Evolutionary conservation across 768 basidiomycete genomes (phyloP), one percentile per base, ranked within the genome.

Genomic region (Boletus pseudopeckii): DNA sequence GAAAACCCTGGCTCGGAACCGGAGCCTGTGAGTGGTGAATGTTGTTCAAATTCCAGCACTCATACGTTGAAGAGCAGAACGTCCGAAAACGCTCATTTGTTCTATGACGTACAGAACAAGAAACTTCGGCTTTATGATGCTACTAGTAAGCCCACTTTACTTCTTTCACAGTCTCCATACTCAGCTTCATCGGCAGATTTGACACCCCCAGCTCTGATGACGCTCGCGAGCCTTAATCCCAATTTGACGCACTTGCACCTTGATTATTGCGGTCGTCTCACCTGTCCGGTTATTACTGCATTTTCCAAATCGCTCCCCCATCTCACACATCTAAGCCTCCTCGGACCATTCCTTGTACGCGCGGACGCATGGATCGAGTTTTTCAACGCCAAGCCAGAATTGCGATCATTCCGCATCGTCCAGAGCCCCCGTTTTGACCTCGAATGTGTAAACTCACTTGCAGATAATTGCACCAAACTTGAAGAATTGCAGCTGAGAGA

Each of bases 381-480:
- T 73, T 83, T 98, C 71, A 67, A 78, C 48, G 65, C 79, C 2
- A 82, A 86, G 49, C 78, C 84, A 5, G 67, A 74, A 11, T 77
- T 99, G 11, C 75, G 82, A 59, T 80, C 79, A 7, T 90, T 98
- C 71, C 75, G 87, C 38, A 83, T 99, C 62, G 86, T 79, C 9
- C 92, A 95, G 64, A 90, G 88, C 53, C 92, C 92, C 8, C 82
- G 92, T 5, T 94, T 98, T 69, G 84, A 92, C 66, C 64, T 85
- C 4, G 76, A 79, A 11, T 91, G 88, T 63, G 71, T 89, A 52
- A 64, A 75, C 13, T 66, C 78, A 0, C 80, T 97, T 22, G 78
- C 85, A 26, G 48, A 73, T 32, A 58, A 73, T 50, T 81, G 78
- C 49, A 73, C 79, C 22, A 66, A 69, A 4, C 73, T 98, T 17